phyloP scores from a whole-genome alignment of 148 eudicot species.

The Vaccinium vitisidaea region DNA sequence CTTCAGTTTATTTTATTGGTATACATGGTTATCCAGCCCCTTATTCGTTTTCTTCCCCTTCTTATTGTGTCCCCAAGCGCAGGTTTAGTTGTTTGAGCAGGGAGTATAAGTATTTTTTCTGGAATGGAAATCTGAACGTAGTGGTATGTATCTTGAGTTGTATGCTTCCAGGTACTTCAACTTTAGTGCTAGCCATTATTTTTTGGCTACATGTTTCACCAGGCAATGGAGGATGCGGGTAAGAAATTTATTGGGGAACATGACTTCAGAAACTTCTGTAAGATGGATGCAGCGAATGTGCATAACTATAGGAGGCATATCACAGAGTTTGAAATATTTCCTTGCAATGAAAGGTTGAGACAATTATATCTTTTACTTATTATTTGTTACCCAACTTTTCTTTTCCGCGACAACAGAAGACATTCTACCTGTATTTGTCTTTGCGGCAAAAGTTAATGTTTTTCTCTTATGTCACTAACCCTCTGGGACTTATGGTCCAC shows the following conservation, averaged over 20 bases:
- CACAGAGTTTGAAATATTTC: constrained; percentile 50
- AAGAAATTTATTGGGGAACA: constrained; percentile 84
- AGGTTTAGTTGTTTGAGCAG: constrained; percentile 92
- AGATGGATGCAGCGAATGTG: constrained; percentile 95
- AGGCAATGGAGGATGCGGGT: constrained; percentile 90
- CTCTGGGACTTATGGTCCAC: neutral
- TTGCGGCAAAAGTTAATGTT: neutral
- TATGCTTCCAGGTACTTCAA: neutral
- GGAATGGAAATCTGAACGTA: constrained; percentile 71
- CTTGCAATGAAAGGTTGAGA: constrained; percentile 64
- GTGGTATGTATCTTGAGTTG: constrained; percentile 34
- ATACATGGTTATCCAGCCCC: constrained; percentile 11
- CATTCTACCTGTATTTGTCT: neutral
- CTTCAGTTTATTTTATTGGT: neutral
- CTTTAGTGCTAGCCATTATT: neutral
- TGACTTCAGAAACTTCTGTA: constrained; percentile 95
- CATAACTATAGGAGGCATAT: constrained; percentile 73
- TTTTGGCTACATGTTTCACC: constrained; percentile 21
- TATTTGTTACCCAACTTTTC: neutral
- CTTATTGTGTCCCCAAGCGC: constrained; percentile 12
- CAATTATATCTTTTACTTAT: neutral
- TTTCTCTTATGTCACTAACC: neutral
- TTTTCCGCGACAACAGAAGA: neutral
- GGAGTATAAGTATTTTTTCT: constrained; percentile 84
- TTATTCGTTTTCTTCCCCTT: neutral